Conservation (phyloP, 306 rosid genomes). For the Argentina anserina region DNA sequence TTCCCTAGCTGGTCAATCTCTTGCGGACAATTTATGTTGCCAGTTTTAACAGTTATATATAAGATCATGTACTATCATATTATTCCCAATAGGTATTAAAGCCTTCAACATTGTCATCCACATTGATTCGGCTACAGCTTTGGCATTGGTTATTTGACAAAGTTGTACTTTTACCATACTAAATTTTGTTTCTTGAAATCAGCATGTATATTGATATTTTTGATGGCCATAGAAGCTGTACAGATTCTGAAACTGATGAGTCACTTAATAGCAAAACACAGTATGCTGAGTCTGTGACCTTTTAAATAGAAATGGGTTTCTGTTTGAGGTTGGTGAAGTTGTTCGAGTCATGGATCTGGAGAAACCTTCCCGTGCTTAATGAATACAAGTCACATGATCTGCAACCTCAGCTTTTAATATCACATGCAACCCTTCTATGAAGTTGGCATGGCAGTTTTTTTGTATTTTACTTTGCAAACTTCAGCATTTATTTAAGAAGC, state of each 20-base stretch:
- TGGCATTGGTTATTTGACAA: conserved; percentile 1
- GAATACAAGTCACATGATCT: not conserved
- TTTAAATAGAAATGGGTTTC: no score
- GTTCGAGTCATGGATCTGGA: not conserved
- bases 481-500: not conserved
- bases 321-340: not conserved
- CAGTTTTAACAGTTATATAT: conserved; percentile 10
- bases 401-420: not conserved
- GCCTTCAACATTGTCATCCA: conserved; percentile 5
- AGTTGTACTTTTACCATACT: not conserved
- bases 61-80: not conserved
- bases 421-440: not conserved
- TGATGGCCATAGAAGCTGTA: not conserved
- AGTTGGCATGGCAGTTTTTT: not conserved
- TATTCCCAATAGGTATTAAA: not conserved
- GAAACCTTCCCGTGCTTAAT: conserved; percentile 7
- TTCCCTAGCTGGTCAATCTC: conserved; percentile 27
- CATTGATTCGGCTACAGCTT: conserved; percentile 14
- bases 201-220: not conserved
- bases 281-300: not conserved
- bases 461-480: not conserved
- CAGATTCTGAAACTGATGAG: not conserved
- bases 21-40: conserved; percentile 8
- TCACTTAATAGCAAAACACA: not conserved
- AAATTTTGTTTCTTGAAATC: not conserved